A percentile compares a stretch with the other conserved stretches of the same genome.
Conservation (phyloP, 768 basidiomycete genomes). For the Suillus bovinus region DNA sequence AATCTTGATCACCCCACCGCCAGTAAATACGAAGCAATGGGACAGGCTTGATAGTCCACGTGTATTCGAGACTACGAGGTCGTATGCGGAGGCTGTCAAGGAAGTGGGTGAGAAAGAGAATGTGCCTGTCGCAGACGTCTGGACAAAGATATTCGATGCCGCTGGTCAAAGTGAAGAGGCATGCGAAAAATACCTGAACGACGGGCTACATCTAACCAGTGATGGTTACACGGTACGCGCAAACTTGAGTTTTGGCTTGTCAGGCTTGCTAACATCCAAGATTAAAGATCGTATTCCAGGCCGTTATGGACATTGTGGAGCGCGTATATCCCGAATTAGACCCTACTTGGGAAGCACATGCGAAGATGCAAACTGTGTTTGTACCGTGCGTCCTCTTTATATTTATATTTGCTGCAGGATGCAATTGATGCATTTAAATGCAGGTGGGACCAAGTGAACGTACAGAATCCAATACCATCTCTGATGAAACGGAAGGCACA, state of each 20-base stretch:
- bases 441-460: conserved; percentile 28
- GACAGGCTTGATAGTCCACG: conserved; percentile 35
- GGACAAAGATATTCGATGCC: conserved; percentile 71
- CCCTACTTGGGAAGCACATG: conserved; percentile 34
- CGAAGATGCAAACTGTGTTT: conserved; percentile 59
- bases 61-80: conserved; percentile 56
- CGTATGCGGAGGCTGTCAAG: conserved; percentile 71
- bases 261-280: conserved; percentile 5
- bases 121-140: conserved; percentile 72
- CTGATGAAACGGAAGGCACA: conserved; percentile 20
- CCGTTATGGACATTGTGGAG: conserved; percentile 56
- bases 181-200: conserved; percentile 54
- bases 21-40: conserved; percentile 67
- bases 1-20: conserved; percentile 84
- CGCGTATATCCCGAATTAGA: conserved; percentile 61
- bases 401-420: neutral
- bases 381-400: conserved; percentile 48
- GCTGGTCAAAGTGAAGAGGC: conserved; percentile 60
- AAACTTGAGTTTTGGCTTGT: conserved; percentile 1
- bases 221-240: conserved; percentile 70
- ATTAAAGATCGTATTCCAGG: conserved; percentile 63
- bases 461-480: conserved; percentile 22
- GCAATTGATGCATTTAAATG: conserved; percentile 12
- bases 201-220: conserved; percentile 82
- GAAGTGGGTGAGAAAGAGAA: conserved; percentile 54